Percentiles rank a stretch among this genome's conserved stretches.
Evolutionary conservation across 2,329 filamentous ascomycete genomes (phyloP).

Genomic region (Tolypocladium tundrense): DNA sequence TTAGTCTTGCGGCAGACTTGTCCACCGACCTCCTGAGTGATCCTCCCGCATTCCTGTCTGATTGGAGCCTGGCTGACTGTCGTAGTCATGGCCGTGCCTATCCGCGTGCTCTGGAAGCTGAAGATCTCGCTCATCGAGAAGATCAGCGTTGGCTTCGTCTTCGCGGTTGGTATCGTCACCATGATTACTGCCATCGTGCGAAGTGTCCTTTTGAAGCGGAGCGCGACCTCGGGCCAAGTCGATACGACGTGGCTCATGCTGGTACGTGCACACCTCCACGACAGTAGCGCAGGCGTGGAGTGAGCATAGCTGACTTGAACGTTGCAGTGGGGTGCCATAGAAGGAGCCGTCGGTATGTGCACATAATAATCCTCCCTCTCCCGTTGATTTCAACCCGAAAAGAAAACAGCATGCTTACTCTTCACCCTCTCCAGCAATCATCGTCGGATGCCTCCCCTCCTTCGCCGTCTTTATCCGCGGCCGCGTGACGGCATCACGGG

Average conservation of each 20-base stretch:
- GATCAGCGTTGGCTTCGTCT: slow-evolving; percentile 8
- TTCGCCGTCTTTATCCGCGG: slow-evolving; percentile 9
- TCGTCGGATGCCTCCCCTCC: slow-evolving; percentile 9
- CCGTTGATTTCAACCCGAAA: background rate
- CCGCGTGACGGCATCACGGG: slow-evolving; percentile 5
- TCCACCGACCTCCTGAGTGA: slow-evolving; percentile 10
- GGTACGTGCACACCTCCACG: slow-evolving; percentile 1
- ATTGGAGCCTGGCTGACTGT: background rate
- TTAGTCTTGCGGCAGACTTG: slow-evolving; percentile 9
- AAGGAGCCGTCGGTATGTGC: slow-evolving; percentile 9
- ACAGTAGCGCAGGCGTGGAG: background rate
- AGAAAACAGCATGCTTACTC: background rate
- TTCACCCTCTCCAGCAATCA: slow-evolving; percentile 4
- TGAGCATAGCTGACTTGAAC: background rate
- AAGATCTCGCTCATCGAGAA: slow-evolving; percentile 8
- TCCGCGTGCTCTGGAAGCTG: slow-evolving; percentile 9
- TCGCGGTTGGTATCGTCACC: slow-evolving; percentile 8
- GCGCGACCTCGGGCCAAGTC: slow-evolving; percentile 6
- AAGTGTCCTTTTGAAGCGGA: slow-evolving; percentile 7
- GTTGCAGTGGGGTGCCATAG: slow-evolving; percentile 8
- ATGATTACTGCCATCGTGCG: slow-evolving; percentile 10
- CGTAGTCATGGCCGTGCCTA: slow-evolving; percentile 8
- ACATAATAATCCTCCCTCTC: background rate
- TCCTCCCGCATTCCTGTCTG: background rate
- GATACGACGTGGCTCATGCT: slow-evolving; percentile 11